phyloP scores from a whole-genome alignment of 495 filamentous ascomycete genomes.

The Tuber aestivum region DNA sequence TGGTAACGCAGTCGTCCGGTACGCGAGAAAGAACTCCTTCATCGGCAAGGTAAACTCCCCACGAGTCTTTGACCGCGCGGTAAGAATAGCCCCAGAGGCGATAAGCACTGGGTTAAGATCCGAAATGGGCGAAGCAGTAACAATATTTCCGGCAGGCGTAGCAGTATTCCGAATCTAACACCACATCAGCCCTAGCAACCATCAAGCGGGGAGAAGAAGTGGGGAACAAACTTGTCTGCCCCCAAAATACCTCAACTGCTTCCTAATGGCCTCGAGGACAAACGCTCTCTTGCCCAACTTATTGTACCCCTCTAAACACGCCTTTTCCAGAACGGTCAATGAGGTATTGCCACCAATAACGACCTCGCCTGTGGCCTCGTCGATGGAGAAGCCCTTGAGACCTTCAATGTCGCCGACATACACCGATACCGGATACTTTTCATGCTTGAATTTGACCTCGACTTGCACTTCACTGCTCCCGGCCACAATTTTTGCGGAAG shows the following conservation, averaged over 20 bases:
- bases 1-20: constrained; percentile 45
- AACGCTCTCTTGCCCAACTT: constrained; percentile 43
- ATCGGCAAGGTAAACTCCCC: constrained; percentile 41
- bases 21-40: constrained; percentile 43
- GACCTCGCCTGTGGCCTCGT: constrained; percentile 31
- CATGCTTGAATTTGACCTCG: constrained; percentile 44
- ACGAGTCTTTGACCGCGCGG: constrained; percentile 33
- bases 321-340: constrained; percentile 43
- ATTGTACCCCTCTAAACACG: constrained; percentile 43
- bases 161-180: constrained; percentile 45
- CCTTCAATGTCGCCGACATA: constrained; percentile 47
- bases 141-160: constrained; percentile 46
- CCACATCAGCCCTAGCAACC: constrained; percentile 1
- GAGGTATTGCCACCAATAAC: constrained; percentile 44
- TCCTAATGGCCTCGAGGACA: constrained; percentile 44
- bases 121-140: constrained; percentile 46
- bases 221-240: constrained; percentile 42
- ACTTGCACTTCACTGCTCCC: constrained; percentile 46
- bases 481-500: constrained; percentile 45
- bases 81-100: constrained; percentile 43
- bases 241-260: constrained; percentile 46
- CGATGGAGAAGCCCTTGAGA: constrained; percentile 39
- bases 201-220: neutral
- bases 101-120: constrained; percentile 46
- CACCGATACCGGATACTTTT: constrained; percentile 43